Conservation (phyloP, 441 rosid species). For the Jatropha multifida region DNA sequence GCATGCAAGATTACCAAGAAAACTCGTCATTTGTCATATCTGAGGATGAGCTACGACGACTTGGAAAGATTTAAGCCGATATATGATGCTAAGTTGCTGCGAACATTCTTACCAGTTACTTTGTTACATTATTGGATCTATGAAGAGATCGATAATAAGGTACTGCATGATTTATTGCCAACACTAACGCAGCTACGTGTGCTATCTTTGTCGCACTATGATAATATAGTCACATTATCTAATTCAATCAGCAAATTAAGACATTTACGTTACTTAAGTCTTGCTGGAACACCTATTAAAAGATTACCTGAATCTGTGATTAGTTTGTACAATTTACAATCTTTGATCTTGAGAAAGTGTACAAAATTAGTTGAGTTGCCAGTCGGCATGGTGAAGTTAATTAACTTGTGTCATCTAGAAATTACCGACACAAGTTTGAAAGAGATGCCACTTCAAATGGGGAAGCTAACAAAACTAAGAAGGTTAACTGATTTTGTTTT, state of each 20-base stretch:
- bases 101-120: conserved; percentile 30
- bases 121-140: conserved; percentile 10
- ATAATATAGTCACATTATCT: conserved; percentile 26
- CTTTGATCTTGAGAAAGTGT: conserved; percentile 28
- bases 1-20: conserved; percentile 12
- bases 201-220: conserved; percentile 26
- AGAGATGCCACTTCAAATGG: conserved; percentile 35
- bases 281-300: conserved; percentile 21
- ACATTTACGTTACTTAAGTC: conserved; percentile 5
- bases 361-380: conserved; percentile 26
- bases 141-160: conserved; percentile 22
- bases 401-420: conserved; percentile 33
- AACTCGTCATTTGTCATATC: conserved; percentile 33
- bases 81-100: conserved; percentile 19
- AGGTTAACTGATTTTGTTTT: conserved; percentile 31
- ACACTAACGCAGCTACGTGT: conserved; percentile 23
- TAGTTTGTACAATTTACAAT: conserved; percentile 32
- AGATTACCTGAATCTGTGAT: conserved; percentile 29
- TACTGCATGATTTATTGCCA: conserved; percentile 20
- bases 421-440: conserved; percentile 28
- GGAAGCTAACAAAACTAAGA: conserved; percentile 26
- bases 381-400: conserved; percentile 25
- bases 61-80: conserved; percentile 27
- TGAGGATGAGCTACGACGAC: conserved; percentile 21
- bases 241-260: conserved; percentile 22